A percentile compares a stretch with the other conserved stretches of the same genome.
Evolutionary conservation across 352 stramenopile species (phyloP).

Genomic region (Phytopythium litorale): DNA sequence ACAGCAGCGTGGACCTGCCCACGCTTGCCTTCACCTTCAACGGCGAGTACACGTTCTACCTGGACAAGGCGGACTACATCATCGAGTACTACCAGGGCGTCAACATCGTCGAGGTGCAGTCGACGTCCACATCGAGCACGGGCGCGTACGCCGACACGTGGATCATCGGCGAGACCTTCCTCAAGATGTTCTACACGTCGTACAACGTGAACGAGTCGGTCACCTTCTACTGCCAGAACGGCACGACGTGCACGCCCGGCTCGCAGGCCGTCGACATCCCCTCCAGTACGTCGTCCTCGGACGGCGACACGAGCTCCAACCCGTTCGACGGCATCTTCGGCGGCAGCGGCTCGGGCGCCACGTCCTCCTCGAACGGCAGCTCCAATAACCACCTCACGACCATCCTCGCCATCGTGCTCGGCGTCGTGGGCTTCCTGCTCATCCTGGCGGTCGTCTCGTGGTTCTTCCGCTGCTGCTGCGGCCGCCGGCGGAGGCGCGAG

Average conservation of each 20-base stretch:
- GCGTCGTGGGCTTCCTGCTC: slow-evolving; percentile 34
- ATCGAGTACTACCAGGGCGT: slow-evolving; percentile 25
- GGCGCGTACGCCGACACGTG: slow-evolving; percentile 45
- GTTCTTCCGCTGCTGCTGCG: slow-evolving; percentile 23
- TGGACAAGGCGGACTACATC: slow-evolving; percentile 60
- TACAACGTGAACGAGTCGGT: slow-evolving; percentile 64
- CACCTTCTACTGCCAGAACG: slow-evolving; percentile 65
- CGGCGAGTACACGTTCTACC: slow-evolving; percentile 47
- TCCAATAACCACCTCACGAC: slow-evolving; percentile 22
- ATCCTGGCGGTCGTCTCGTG: slow-evolving; percentile 26
- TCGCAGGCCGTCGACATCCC: slow-evolving; percentile 26
- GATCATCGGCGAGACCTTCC: slow-evolving; percentile 77
- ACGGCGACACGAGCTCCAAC: slow-evolving; percentile 11
- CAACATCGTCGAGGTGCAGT: slow-evolving; percentile 38
- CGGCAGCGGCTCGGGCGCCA: slow-evolving; percentile 9
- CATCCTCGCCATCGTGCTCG: slow-evolving; percentile 33
- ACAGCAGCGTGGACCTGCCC: slow-evolving; percentile 37
- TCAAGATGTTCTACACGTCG: slow-evolving; percentile 68
- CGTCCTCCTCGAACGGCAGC: slow-evolving; percentile 15
- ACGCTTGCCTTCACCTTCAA: slow-evolving; percentile 49
- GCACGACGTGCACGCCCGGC: slow-evolving; percentile 26
- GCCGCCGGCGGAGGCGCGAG: slow-evolving; percentile 17
- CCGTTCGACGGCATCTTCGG: slow-evolving; percentile 15
- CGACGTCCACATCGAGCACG: slow-evolving; percentile 24
- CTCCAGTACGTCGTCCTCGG: slow-evolving; percentile 19